Conservation (phyloP, 371 early-diverging fungal genomes). For the Lichtheimia hyalospora region DNA sequence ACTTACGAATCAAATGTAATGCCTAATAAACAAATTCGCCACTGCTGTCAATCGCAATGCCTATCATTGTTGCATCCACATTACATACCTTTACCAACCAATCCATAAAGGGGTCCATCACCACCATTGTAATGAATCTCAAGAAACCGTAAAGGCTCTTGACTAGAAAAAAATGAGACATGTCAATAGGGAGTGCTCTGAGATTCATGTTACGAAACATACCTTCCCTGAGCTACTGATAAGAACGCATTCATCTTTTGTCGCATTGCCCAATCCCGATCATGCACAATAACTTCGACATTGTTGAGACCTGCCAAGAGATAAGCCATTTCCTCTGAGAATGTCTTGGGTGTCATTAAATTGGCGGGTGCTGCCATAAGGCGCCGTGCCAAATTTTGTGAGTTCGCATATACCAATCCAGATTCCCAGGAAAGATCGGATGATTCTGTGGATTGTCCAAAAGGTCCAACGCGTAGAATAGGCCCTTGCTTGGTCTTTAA, state of each 20-base stretch:
- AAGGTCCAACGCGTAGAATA: conserved; percentile 22
- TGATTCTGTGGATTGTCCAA: conserved; percentile 7
- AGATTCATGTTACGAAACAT: neutral
- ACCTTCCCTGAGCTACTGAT: conserved; percentile 85
- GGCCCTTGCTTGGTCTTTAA: conserved; percentile 51
- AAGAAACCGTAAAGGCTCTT: conserved; percentile 84
- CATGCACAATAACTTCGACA: conserved; percentile 75
- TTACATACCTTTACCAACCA: conserved; percentile 85
- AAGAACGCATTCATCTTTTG: conserved; percentile 94
- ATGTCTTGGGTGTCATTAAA: conserved; percentile 91
- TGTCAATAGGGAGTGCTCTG: too few species aligned
- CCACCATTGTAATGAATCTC: conserved; percentile 89
- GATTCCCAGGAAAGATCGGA: conserved; percentile 52
- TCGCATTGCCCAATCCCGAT: conserved; percentile 74
- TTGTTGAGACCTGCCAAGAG: conserved; percentile 58
- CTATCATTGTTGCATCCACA: neutral
- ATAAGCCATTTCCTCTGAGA: conserved; percentile 66
- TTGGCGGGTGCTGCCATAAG: conserved; percentile 95
- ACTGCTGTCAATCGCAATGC: conserved; percentile 1
- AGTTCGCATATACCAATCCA: conserved; percentile 70
- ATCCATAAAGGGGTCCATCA: conserved; percentile 55
- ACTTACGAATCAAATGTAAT: conserved; percentile 70
- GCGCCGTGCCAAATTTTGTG: conserved; percentile 93
- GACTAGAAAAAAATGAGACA: conserved; percentile 32
- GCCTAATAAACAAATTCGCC: conserved; percentile 20